phyloP scores from a whole-genome alignment of 352 stramenopile species.

The Phytophthora pistaciae region DNA sequence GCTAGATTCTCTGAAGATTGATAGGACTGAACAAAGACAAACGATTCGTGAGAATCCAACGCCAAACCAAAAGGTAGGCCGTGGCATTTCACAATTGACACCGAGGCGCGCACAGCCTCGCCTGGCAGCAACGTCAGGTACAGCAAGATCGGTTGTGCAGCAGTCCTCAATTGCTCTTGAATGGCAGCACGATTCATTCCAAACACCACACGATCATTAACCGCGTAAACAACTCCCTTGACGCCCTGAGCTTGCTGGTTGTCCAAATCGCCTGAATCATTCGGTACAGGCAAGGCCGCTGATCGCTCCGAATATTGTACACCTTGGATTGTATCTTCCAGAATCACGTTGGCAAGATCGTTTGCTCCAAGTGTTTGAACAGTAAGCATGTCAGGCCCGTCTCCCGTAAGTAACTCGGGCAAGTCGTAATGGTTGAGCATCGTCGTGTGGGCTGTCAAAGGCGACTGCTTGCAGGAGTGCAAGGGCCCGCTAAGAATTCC shows the following conservation, averaged over 20 bases:
- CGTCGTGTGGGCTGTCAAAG: conserved; percentile 47
- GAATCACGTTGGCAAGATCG: conserved; percentile 33
- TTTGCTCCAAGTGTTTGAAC: conserved; percentile 29
- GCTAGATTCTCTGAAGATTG: conserved; percentile 25
- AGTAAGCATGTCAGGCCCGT: conserved; percentile 32
- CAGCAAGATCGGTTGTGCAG: conserved; percentile 45
- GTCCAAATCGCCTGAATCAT: conserved; percentile 5
- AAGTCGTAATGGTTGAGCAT: conserved; percentile 63
- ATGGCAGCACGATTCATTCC: conserved; percentile 50
- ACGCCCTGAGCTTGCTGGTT: conserved; percentile 7
- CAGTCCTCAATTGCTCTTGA: conserved; percentile 44
- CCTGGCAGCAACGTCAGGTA: conserved; percentile 58
- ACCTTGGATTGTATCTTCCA: conserved; percentile 47
- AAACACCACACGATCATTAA: conserved; percentile 64
- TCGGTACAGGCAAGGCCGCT: background rate
- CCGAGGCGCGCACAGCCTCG: conserved; percentile 61
- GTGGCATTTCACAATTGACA: conserved; percentile 73
- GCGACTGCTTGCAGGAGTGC: conserved; percentile 58
- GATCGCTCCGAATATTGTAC: conserved; percentile 42
- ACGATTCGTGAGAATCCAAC: conserved; percentile 44
- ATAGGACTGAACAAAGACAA: conserved; percentile 63
- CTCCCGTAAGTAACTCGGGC: conserved; percentile 48
- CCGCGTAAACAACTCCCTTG: conserved; percentile 51
- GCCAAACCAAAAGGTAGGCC: conserved; percentile 48
- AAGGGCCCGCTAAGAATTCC: conserved; percentile 71